These are phyloP conservation scores for Aspergillus sp. DNA, from an alignment of 2,329 filamentous ascomycete genomes.

Conservation along the genomic window DNA sequence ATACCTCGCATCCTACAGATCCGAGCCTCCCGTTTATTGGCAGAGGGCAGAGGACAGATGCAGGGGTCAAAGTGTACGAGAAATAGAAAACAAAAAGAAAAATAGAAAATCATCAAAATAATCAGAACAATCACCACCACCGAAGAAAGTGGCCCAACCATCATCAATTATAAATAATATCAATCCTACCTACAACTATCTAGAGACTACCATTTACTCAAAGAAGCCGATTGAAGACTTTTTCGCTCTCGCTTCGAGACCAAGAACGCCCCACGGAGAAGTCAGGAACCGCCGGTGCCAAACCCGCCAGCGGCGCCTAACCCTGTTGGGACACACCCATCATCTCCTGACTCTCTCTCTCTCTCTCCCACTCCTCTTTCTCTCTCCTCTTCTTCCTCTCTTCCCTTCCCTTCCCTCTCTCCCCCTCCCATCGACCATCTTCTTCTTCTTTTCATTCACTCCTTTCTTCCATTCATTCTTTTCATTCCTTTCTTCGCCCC, in stretches of 20 bases:
- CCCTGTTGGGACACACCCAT: slow-evolving; percentile 9
- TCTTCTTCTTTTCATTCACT: slow-evolving; percentile 19
- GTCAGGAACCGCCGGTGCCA: slow-evolving; percentile 16
- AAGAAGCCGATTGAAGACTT: neutral
- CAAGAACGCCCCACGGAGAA: slow-evolving; percentile 13
- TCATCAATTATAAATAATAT: too few species aligned
- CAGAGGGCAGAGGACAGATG: neutral
- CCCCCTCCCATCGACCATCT: slow-evolving; percentile 21
- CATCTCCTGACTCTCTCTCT: slow-evolving; percentile 17
- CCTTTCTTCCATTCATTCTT: slow-evolving; percentile 30
- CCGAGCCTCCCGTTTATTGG: neutral
- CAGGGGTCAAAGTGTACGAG: neutral
- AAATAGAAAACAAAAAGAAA: too few species aligned
- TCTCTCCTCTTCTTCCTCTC: slow-evolving; percentile 14
- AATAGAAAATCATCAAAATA: too few species aligned
- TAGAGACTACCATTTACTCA: too few species aligned
- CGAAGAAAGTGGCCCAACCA: neutral
- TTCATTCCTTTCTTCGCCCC: slow-evolving; percentile 25
- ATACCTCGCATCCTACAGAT: neutral
- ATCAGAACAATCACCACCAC: too few species aligned
- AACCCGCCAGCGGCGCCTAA: slow-evolving; percentile 11
- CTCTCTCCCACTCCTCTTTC: slow-evolving; percentile 4
- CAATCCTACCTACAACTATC: too few species aligned
- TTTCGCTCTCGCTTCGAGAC: neutral
- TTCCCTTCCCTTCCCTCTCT: slow-evolving; percentile 13